phyloP scores from a whole-genome alignment of 352 stramenopile genomes.

The Pythium plurisporium region DNA sequence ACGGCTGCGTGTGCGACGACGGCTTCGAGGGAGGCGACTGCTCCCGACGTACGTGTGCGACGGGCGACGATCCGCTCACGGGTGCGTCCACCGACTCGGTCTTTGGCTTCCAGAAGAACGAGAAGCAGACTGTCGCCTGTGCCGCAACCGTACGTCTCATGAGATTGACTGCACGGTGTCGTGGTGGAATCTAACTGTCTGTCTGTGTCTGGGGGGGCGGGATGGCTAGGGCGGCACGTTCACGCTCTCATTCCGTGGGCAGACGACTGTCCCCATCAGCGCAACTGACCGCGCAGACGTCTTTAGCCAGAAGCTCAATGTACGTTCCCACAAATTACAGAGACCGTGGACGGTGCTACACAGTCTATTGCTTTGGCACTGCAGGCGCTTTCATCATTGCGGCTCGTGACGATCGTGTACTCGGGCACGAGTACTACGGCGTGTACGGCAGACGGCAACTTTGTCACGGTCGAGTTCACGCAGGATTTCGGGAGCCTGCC shows the following conservation, averaged over 20 bases:
- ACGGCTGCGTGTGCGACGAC: constrained; percentile 86
- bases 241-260: constrained; percentile 55
- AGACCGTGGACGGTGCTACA: background rate
- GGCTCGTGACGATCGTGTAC: constrained; percentile 52
- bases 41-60: constrained; percentile 52
- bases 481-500: constrained; percentile 75
- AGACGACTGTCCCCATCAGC: constrained; percentile 67
- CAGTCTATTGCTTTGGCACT: background rate
- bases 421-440: constrained; percentile 47
- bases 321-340: constrained; percentile 21
- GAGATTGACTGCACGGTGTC: no score
- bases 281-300: constrained; percentile 52
- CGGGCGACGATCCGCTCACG: constrained; percentile 70
- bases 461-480: constrained; percentile 73
- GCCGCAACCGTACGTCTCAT: constrained; percentile 43
- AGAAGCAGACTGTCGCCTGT: constrained; percentile 73
- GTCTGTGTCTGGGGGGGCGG: no score
- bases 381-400: constrained; percentile 61
- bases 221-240: constrained; percentile 62
- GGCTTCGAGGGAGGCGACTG: constrained; percentile 86
- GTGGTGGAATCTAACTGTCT: no score
- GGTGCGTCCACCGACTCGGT: constrained; percentile 49
- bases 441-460: constrained; percentile 63
- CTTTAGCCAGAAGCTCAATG: constrained; percentile 66
- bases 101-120: constrained; percentile 78